These are phyloP conservation scores for Sclerotinia subarctica DNA, from an alignment of 2,329 filamentous ascomycete species.

Conservation along the genomic window DNA sequence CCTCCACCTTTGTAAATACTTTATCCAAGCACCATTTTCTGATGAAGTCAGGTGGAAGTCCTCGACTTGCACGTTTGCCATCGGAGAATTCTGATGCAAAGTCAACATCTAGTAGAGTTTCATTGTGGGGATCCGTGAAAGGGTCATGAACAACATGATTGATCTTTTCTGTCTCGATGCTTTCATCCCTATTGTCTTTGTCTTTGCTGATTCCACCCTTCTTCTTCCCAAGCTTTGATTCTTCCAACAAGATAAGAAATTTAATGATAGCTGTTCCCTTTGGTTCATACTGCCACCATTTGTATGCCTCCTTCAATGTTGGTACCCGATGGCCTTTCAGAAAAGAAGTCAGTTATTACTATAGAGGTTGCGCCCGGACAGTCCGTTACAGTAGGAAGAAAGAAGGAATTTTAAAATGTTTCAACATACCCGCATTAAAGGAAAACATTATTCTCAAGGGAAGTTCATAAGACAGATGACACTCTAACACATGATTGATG, in stretches of 20 bases:
- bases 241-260: constrained; percentile 27
- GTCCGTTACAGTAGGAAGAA: not conserved
- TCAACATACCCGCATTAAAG: constrained; percentile 34
- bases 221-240: constrained; percentile 19
- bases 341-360: not conserved
- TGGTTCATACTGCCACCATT: constrained; percentile 32
- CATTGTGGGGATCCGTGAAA: constrained; percentile 26
- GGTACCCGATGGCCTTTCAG: constrained; percentile 29
- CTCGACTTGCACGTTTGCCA: constrained; percentile 11
- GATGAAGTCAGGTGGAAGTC: constrained; percentile 27
- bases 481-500: constrained; percentile 30
- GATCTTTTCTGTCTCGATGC: constrained; percentile 3
- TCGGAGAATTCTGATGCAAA: constrained; percentile 3
- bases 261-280: constrained; percentile 29
- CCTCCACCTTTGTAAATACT: constrained; percentile 28
- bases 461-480: constrained; percentile 25
- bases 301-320: constrained; percentile 29
- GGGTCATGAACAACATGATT: constrained; percentile 21
- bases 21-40: constrained; percentile 26
- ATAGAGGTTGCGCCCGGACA: not conserved
- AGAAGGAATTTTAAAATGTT: not conserved
- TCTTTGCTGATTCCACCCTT: not conserved
- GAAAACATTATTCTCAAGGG: constrained; percentile 35
- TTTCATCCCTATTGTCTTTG: not conserved
- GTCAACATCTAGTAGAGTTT: constrained; percentile 25